Percentiles rank a stretch among this genome's conserved stretches.
These are phyloP conservation scores for Blumeriella jaapii DNA, from an alignment of 2,329 filamentous ascomycete genomes.

Conservation along the genomic window DNA sequence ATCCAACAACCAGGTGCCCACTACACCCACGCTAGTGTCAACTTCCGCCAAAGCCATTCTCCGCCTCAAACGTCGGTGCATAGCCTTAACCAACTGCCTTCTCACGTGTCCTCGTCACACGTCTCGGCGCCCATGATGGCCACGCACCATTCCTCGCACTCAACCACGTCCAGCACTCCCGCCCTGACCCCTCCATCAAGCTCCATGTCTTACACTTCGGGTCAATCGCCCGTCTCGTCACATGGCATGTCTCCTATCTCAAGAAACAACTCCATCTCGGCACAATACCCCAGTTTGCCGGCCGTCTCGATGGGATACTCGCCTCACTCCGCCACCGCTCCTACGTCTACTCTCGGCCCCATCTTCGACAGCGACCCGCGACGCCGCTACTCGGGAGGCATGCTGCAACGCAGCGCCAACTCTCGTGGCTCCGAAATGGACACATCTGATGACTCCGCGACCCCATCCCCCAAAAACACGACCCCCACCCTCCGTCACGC, in stretches of 20 bases:
- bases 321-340: constrained; percentile 52
- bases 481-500: constrained; percentile 20
- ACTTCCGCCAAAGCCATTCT: constrained; percentile 46
- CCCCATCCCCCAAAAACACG: constrained; percentile 21
- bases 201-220: constrained; percentile 64
- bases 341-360: constrained; percentile 57
- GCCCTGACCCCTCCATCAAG: constrained; percentile 68
- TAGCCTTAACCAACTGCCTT: constrained; percentile 17
- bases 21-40: constrained; percentile 43
- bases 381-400: constrained; percentile 53
- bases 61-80: constrained; percentile 32
- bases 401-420: constrained; percentile 48
- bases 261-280: constrained; percentile 48
- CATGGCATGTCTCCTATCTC: constrained; percentile 53
- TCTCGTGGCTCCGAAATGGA: constrained; percentile 31
- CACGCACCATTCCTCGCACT: constrained; percentile 43
- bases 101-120: constrained; percentile 30
- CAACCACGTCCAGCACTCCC: constrained; percentile 48
- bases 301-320: constrained; percentile 59
- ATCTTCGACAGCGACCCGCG: constrained; percentile 52
- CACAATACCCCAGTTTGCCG: constrained; percentile 66
- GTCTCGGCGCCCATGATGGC: constrained; percentile 48
- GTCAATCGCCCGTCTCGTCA: constrained; percentile 62
- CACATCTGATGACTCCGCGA: constrained; percentile 17
- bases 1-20: constrained; percentile 65